Evolutionary conservation across 768 basidiomycete species (phyloP), one percentile per base, ranked within the genome.

Genomic region (Termitomyces sp.): DNA sequence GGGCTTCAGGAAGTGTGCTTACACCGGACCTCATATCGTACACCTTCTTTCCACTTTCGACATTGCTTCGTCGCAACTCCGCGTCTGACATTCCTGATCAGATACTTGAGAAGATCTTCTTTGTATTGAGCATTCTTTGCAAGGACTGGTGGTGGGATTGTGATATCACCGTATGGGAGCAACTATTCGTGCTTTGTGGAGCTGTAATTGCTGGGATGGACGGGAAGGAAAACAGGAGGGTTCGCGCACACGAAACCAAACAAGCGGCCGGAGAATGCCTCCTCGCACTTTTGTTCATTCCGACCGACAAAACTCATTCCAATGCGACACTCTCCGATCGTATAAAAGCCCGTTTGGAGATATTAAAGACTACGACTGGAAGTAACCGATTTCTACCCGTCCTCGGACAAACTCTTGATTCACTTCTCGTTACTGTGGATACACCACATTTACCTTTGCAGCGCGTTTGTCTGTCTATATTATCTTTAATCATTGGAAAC

Each of bases 81-180:
- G 80, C 86, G 3, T 67, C 79, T 6, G 75, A 81, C 14, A 87
- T 96, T 50, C 89, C 93, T 8, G 88, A 94, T 66, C 87, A 87
- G 65, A 73, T 94, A 33, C 74, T 96, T 50, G 92, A 97, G 72
- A 83, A 81, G 56, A 71, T 94, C 23, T 77, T 97, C 59, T 65
- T 76, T 28, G 74, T 82, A 13, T 74, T 96, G 33, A 69, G 75
- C 3, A 64, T 81, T 1, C 76, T 98, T 28, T 84, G 81, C 63
- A 79, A 85, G 20, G 74, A 78, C n/a, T 93, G 91, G 88, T 95
- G 93, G 91, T 91, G 90, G 89, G 76, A 77, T 20, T 87, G 87
- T 68, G 91, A 92, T 49, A 51, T 82, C 40, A 77, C 77, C 56
- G 71, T 85, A 30, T 95, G 94, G 94, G 87, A 89, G 67, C 93